phyloP scores from a whole-genome alignment of 148 eudicot genomes.

The Silene uniflora region DNA sequence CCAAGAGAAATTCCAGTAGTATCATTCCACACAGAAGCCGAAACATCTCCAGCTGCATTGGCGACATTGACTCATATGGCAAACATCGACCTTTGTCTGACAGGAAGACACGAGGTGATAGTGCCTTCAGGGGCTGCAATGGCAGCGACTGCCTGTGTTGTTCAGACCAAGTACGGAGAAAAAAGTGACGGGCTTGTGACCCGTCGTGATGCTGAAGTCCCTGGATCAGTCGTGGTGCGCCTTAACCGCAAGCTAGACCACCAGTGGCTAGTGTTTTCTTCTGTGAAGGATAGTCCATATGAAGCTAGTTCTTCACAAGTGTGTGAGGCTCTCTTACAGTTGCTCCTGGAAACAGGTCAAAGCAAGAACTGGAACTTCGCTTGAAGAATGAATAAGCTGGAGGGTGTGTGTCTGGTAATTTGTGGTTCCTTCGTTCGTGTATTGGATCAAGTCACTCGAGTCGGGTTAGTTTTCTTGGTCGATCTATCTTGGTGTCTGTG shows the following conservation, averaged over 20 bases:
- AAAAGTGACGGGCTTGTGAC: constrained; percentile 97
- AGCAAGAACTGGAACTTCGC: constrained; percentile 38
- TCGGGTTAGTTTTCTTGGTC: background rate
- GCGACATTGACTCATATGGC: constrained; percentile 90
- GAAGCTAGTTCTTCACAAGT: constrained; percentile 80
- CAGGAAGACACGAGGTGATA: constrained; percentile 72
- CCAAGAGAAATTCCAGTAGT: constrained; percentile 82
- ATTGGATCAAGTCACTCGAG: background rate
- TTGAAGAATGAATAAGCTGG: constrained; percentile 39
- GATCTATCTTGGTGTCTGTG: background rate
- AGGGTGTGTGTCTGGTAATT: too few relatives aligned
- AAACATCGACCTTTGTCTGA: constrained; percentile 65
- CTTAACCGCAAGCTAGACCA: constrained; percentile 84
- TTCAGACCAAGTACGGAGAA: constrained; percentile 73
- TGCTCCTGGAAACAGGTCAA: constrained; percentile 70
- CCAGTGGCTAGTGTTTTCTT: constrained; percentile 94
- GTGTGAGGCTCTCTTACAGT: constrained; percentile 78
- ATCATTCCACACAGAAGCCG: constrained; percentile 83
- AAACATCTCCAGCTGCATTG: constrained; percentile 71
- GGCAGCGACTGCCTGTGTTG: constrained; percentile 87
- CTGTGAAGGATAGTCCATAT: constrained; percentile 55
- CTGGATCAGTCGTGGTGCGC: constrained; percentile 84
- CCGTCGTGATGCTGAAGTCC: constrained; percentile 92
- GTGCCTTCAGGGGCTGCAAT: constrained; percentile 87
- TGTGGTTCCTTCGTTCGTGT: too few relatives aligned